Evolutionary conservation across 441 rosid species (phyloP), one percentile per base, ranked within the genome.

Genomic region (Gossypium lobatum): DNA sequence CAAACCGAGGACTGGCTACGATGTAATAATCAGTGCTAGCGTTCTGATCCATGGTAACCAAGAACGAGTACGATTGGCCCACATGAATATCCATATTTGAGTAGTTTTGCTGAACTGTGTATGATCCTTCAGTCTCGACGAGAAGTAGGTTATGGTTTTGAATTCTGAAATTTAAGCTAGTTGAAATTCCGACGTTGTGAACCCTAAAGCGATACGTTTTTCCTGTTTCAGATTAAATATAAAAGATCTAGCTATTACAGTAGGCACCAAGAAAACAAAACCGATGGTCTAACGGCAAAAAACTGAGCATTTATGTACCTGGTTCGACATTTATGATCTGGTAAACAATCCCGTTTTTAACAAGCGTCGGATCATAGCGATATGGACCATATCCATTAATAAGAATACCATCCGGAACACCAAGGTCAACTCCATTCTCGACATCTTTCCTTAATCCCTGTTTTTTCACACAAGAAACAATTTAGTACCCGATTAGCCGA

Each of bases 61-160:
- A 83, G 83, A 91, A 93, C 8, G 96, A 93, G 80, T 84, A 91
- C 0, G 98, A 93, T 78, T 93, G 98, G 71, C 98, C 97, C 75
- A 90, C 97, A 50, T 91, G 97, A 79, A 91, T 85, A 75, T 93
- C 98, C 93, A 93, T 87, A 73, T 88, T 87, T 3, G 83, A 80
- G 52, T 91, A 91, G 66, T 85, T 90, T 73, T 91, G 94, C 83
- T 93, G 95, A 76, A 84, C 83, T 0, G 93, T 90, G 79, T 93
- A 93, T 21, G 97, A 91, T 64, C 98, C 97, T 85, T 93, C 97
- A 6, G 96, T 89, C 88, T 93, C 97, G 50, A 90, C 96, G 18
- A 93, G 98, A 76, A 88, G 88, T 45, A 93, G 83, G 77, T 89
- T 91, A 73, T 91, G 98, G 71, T 83, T 88, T 82, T 93, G 96